Percentiles rank a stretch among this genome's conserved stretches.
These are phyloP conservation scores for Bryoerythrophyllum caledonicum DNA, from an alignment of 225 moss, liverwort and hornwort genomes.

Conservation along the genomic window DNA sequence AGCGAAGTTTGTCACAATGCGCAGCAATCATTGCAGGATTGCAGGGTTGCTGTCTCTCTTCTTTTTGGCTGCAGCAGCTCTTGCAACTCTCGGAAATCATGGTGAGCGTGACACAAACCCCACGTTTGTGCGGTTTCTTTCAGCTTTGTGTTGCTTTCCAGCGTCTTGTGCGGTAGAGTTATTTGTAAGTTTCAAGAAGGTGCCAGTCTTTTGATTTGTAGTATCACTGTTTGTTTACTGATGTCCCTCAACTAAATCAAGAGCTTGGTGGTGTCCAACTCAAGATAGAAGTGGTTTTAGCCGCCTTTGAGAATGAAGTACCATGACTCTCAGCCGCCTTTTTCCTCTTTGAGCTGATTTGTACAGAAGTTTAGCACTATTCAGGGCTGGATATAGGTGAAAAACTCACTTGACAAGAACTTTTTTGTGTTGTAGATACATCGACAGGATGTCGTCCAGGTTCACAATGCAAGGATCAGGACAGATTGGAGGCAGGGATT, in stretches of 20 bases:
- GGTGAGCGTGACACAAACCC: conserved; percentile 34
- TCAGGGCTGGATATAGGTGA: too few relatives aligned
- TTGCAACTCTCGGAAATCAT: conserved; percentile 27
- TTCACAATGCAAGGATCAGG: conserved; percentile 27
- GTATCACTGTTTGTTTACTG: too few relatives aligned
- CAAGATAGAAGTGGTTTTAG: too few relatives aligned
- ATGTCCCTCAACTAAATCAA: too few relatives aligned
- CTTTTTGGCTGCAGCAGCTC: conserved; percentile 34
- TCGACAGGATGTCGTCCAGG: conserved; percentile 18
- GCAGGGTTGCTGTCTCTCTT: conserved; percentile 51
- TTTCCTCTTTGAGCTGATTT: too few relatives aligned
- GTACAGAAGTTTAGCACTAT: too few relatives aligned
- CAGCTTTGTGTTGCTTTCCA: background rate
- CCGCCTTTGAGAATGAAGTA: too few relatives aligned
- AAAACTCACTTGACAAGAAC: too few relatives aligned
- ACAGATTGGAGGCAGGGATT: conserved; percentile 18
- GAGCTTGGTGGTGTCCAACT: too few relatives aligned
- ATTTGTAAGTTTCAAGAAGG: too few relatives aligned
- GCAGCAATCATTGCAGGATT: conserved; percentile 56
- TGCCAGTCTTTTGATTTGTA: too few relatives aligned
- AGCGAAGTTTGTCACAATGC: conserved; percentile 38
- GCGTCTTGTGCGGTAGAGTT: background rate
- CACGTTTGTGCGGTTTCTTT: background rate
- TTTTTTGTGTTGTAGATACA: conserved; percentile 31
- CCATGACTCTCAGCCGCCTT: too few relatives aligned